Conservation (phyloP, 2,329 filamentous ascomycete genomes). For the Orbilia brochopaga region DNA sequence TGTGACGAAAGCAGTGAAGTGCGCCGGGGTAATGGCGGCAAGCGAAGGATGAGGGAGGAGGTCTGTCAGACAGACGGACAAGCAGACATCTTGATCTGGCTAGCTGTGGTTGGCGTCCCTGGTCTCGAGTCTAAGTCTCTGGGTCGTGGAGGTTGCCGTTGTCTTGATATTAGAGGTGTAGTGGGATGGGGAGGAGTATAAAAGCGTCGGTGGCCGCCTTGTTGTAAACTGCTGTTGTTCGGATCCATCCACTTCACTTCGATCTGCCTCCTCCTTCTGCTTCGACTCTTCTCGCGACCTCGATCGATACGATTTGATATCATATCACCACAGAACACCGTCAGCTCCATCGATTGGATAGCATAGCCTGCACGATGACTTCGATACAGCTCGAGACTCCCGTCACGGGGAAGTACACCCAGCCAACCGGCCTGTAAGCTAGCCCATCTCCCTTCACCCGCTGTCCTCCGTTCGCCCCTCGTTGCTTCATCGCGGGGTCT, state of each 20-base stretch:
- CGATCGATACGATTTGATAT: not conserved
- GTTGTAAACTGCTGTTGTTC: not conserved
- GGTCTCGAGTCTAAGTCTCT: no score
- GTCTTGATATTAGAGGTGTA: not conserved
- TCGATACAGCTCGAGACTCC: conserved; percentile 41
- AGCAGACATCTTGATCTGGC: not conserved
- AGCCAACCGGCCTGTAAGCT: conserved; percentile 58
- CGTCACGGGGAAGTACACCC: conserved; percentile 61
- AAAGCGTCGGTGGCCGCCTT: not conserved
- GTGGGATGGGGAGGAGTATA: not conserved
- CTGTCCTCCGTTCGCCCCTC: conserved; percentile 2
- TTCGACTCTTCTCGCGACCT: not conserved
- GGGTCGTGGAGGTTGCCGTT: not conserved
- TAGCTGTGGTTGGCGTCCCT: not conserved
- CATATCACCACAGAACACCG: not conserved
- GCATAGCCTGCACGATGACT: conserved; percentile 23
- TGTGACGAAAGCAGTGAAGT: conserved; percentile 42
- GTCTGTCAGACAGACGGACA: not conserved
- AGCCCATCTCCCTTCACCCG: not conserved
- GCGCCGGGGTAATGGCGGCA: conserved; percentile 48
- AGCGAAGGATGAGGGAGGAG: conserved; percentile 31
- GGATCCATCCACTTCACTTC: not conserved
- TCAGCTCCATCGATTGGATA: conserved; percentile 8
- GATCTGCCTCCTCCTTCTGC: no score
- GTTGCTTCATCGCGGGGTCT: no score